Evolutionary conservation across 73 alveolate species (phyloP), one percentile per base, ranked within the genome.

Genomic region (Tetrahymena malaccensis): DNA sequence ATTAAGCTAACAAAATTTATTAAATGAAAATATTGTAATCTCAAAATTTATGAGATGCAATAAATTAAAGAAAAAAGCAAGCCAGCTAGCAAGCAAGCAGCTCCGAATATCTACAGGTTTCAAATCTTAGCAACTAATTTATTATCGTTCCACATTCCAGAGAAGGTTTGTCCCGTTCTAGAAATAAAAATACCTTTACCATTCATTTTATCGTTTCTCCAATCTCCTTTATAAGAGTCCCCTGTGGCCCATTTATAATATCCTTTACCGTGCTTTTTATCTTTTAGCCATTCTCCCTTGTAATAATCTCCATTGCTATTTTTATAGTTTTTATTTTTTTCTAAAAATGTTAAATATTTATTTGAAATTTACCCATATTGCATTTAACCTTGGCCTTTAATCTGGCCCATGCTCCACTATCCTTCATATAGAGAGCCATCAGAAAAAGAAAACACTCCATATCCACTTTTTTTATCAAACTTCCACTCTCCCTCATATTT

Each of bases 401-500:
- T 93, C 43, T 38, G 21, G 38, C 93, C 96, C 89, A 84, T 55
- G 37, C 94, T 94, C 96, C 96, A 94, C 16, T 84, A 33, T 13
- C 98, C 98, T n/a, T 94, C 94, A 57, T 96, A 96, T 37, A 84
- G 84, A 40, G 96, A 96, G 3, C 98, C 98, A 97, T 97, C 97
- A 83, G 96, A 93, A 17, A 96, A 96, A 10, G 50, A 96, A 94
- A 96, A 96, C 55, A 50, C 94, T 21, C 98, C 98, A 58, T 96
- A 95, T 38, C 98, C 98, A 83, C 96, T 44, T 95, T 95, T 97
- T 95, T 94, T 96, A 37, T 96, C 98, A 34, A 96, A 96, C 44
- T 95, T 96, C 96, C 97, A 97, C 94, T 97, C 98, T 34, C 98
- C 98, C 22, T 96, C 98, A 96, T 96, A 97, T 83, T 94, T 70